These are phyloP conservation scores for Taxawa tesnikishii DNA, from an alignment of 2,329 filamentous ascomycete species.

Conservation along the genomic window DNA sequence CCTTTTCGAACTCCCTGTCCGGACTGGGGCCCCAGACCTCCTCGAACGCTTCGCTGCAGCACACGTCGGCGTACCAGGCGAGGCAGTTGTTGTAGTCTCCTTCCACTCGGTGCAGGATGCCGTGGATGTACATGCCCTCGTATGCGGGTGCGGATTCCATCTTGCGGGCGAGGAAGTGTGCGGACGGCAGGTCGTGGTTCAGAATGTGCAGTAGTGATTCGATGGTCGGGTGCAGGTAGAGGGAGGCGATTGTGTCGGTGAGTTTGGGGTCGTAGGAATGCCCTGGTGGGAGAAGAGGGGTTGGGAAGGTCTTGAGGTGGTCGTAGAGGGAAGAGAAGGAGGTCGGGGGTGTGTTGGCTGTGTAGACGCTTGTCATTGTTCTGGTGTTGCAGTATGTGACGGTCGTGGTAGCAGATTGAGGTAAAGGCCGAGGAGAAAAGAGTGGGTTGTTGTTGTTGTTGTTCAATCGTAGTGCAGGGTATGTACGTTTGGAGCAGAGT, in stretches of 20 bases:
- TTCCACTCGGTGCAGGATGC: slow-evolving; percentile 38
- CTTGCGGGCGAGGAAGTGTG: slow-evolving; percentile 40
- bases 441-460: no score
- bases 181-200: slow-evolving; percentile 36
- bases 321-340: slow-evolving; percentile 18
- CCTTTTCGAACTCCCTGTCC: slow-evolving; percentile 6
- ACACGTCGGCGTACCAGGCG: slow-evolving; percentile 36
- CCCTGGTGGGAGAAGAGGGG: slow-evolving; percentile 15
- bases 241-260: slow-evolving; percentile 16
- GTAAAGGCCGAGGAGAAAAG: no score
- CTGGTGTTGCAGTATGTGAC: neutral
- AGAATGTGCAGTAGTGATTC: slow-evolving; percentile 40
- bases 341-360: slow-evolving; percentile 3
- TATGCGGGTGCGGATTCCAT: slow-evolving; percentile 37
- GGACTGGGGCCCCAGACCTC: slow-evolving; percentile 21
- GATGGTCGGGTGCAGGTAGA: slow-evolving; percentile 22
- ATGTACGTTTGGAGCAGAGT: no score
- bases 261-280: slow-evolving; percentile 13
- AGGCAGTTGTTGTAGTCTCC: slow-evolving; percentile 37
- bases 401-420: neutral
- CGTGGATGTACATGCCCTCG: slow-evolving; percentile 40
- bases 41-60: slow-evolving; percentile 20
- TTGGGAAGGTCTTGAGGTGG: slow-evolving; percentile 16
- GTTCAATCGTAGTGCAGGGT: no score
- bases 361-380: slow-evolving; percentile 5